Percentiles rank a stretch among this genome's conserved stretches.
These are phyloP conservation scores for Orbilia quercus DNA, from an alignment of 2,329 filamentous ascomycete species.

Conservation along the genomic window DNA sequence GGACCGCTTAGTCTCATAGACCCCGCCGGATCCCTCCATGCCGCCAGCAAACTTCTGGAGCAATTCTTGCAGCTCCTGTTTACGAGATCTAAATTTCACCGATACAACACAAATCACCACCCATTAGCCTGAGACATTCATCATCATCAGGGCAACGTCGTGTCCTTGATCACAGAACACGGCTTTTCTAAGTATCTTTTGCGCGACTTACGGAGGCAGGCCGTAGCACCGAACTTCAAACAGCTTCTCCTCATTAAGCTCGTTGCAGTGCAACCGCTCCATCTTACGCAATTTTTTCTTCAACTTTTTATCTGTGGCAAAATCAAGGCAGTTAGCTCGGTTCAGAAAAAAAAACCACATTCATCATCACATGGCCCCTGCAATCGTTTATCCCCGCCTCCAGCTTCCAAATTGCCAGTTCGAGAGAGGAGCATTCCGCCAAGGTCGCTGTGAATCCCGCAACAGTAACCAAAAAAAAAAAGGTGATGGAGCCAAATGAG, in stretches of 20 bases:
- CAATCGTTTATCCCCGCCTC: conserved; percentile 31
- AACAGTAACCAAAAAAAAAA: conserved; percentile 12
- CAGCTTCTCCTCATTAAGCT: conserved; percentile 78
- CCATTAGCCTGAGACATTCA: conserved; percentile 16
- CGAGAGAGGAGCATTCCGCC: conserved; percentile 18
- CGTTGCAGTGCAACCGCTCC: conserved; percentile 74
- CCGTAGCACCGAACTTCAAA: conserved; percentile 86
- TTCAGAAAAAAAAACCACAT: conserved; percentile 11
- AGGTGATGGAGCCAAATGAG: background rate
- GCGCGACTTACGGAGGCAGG: conserved; percentile 66
- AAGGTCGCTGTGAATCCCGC: conserved; percentile 20
- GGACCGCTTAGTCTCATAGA: conserved; percentile 45
- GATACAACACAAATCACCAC: conserved; percentile 2
- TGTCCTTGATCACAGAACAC: conserved; percentile 12
- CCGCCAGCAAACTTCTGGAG: conserved; percentile 76
- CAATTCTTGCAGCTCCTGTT: conserved; percentile 78
- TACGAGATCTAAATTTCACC: conserved; percentile 70
- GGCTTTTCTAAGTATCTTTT: background rate
- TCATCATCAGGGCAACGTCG: background rate
- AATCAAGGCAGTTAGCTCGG: conserved; percentile 29
- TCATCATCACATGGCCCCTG: conserved; percentile 27
- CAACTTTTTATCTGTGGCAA: conserved; percentile 68
- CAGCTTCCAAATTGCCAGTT: conserved; percentile 30
- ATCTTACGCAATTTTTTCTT: conserved; percentile 79
- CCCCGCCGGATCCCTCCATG: conserved; percentile 66